Evolutionary conservation across 331 rosid species (phyloP), one percentile per base, ranked within the genome.

Genomic region (Quercus tomentella): DNA sequence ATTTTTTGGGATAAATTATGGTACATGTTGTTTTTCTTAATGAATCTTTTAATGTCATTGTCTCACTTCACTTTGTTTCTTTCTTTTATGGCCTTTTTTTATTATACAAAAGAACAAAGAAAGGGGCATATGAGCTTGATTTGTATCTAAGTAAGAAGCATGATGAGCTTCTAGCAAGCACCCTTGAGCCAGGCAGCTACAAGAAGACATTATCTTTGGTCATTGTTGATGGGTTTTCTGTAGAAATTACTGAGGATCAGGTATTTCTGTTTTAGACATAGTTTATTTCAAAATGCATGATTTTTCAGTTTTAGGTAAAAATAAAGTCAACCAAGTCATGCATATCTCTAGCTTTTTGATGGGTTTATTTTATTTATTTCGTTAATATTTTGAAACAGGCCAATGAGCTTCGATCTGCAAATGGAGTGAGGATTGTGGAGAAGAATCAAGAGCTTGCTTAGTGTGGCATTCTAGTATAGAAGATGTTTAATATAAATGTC

Each of bases 381-480:
- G 52, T 43, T 51, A 1, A 28, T 37, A 6, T 20, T 80, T 62
- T 65, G 21, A 33, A 80, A 75, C 89, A 94, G 98, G 98, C 97
- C 23, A 88, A 78, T 70, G 78, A 65, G 86, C 97, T 94, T 74
- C 89, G 97, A 91, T 91, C 95, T 87, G 97, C 95, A 43, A 79
- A 89, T 45, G 97, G 87, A 88, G 97, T 94, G 82, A 89, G 98
- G 81, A 70, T 94, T 76, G 98, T 94, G 89, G 97, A 92, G 92
- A 94, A 91, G 76, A 88, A 94, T 68, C 93, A 88, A 80, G 90
- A 84, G 76, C 62, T 83, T 61, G 80, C 81, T 54, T 80, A 79
- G 68, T 23, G 28, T 63, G 35, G n/a, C 11, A 79, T 62, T 23
- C 45, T 69, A 45, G n/a, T 5, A 22, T 66, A 62, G 63, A 31